phyloP scores from a whole-genome alignment of 208 protist genomes.

The Wallacemonas sp. region DNA sequence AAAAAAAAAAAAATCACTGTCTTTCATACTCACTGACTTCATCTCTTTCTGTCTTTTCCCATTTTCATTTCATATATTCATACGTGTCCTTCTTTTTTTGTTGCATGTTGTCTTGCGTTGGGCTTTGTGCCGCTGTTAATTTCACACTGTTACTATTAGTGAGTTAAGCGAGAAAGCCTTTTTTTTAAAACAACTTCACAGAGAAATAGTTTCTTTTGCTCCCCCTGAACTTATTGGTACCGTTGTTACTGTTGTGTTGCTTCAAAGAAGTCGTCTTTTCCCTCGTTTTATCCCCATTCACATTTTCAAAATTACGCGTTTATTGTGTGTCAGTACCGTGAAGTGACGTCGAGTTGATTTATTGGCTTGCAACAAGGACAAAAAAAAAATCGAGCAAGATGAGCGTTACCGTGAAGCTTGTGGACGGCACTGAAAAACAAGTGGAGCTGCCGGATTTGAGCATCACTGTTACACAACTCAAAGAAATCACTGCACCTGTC shows the following conservation, averaged over 20 bases:
- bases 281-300: too few species aligned
- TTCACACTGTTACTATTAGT: conserved; percentile 9
- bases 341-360: too few species aligned
- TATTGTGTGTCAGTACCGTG: too few species aligned
- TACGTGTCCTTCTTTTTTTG: conserved; percentile 20
- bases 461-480: conserved; percentile 73
- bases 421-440: conserved; percentile 67
- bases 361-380: background rate
- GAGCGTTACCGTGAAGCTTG: conserved; percentile 81
- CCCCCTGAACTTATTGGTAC: too few species aligned
- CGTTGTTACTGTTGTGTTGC: too few species aligned
- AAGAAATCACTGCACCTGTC: conserved; percentile 40
- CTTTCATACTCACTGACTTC: too few species aligned
- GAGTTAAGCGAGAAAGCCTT: too few species aligned
- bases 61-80: too few species aligned
- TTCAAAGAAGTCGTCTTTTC: too few species aligned
- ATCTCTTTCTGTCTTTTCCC: background rate
- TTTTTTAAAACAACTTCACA: conserved; percentile 12
- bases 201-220: too few species aligned
- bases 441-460: conserved; percentile 74
- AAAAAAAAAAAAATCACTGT: too few species aligned
- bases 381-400: conserved; percentile 23
- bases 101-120: background rate
- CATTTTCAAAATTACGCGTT: too few species aligned
- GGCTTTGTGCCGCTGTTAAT: conserved; percentile 8